Percentiles rank a stretch among this genome's conserved stretches.
phyloP scores from a whole-genome alignment of 2,329 filamentous ascomycete species.

The Aureobasidium sp. region DNA sequence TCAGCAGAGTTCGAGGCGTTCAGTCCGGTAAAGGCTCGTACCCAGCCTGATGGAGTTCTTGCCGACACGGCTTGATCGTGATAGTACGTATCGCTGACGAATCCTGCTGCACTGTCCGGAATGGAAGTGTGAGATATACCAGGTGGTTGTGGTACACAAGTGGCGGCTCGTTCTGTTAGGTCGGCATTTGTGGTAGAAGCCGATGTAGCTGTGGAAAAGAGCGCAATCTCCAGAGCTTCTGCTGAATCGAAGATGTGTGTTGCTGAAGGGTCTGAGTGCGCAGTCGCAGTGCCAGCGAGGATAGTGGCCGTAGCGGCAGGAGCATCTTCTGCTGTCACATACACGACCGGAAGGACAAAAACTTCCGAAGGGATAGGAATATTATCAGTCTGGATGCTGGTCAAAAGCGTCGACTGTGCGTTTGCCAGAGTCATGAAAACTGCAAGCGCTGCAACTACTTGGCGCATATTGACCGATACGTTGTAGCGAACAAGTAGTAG shows the following conservation, averaged over 20 bases:
- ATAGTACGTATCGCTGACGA: neutral
- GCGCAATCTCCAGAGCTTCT: neutral
- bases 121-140: neutral
- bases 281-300: neutral
- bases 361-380: neutral
- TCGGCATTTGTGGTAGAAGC: neutral
- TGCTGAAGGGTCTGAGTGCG: neutral
- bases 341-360: neutral
- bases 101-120: neutral
- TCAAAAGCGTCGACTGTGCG: neutral
- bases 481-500: no score
- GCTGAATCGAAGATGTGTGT: neutral
- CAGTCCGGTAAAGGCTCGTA: neutral
- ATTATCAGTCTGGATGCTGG: no score
- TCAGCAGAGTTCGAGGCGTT: neutral
- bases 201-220: neutral
- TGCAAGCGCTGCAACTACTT: neutral
- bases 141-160: neutral
- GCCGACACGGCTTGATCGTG: neutral
- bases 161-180: neutral
- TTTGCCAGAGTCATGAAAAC: neutral
- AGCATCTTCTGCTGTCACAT: neutral
- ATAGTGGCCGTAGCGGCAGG: neutral
- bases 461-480: neutral
- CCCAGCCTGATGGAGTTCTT: neutral